phyloP scores from a whole-genome alignment of 257 asterid species.

The Przewalskia tangutica region DNA sequence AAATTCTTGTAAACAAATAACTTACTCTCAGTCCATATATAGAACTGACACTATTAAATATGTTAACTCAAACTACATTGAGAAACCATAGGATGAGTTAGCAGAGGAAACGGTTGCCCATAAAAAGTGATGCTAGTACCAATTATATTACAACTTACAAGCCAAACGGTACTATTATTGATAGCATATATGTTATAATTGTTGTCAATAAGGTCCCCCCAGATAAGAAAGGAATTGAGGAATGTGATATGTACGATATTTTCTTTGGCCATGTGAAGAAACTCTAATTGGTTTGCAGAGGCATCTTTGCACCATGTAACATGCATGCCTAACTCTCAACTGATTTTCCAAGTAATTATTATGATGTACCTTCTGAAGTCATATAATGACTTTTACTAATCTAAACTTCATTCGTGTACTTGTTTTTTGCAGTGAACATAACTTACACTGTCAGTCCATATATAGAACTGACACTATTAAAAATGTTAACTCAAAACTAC shows the following conservation, averaged over 20 bases:
- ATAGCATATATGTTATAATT: not conserved
- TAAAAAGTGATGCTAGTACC: not conserved
- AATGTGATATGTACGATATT: not conserved
- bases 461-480: not conserved
- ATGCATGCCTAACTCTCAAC: not conserved
- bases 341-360: not conserved
- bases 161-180: not conserved
- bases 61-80: not conserved
- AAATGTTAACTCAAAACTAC: not conserved
- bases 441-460: not conserved
- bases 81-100: not conserved
- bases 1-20: too few species aligned
- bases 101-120: not conserved
- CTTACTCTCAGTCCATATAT: not conserved
- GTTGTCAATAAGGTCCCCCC: not conserved
- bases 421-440: not conserved
- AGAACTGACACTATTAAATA: not conserved
- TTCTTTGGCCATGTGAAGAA: conserved; percentile 1
- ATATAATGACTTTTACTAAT: not conserved
- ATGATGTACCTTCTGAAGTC: not conserved
- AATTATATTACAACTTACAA: not conserved
- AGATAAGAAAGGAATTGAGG: not conserved
- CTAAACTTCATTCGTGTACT: not conserved
- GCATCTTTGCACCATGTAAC: conserved; percentile 1
- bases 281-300: not conserved